phyloP scores from a whole-genome alignment of 176 grass and related monocot species.

The Musa beccarii region DNA sequence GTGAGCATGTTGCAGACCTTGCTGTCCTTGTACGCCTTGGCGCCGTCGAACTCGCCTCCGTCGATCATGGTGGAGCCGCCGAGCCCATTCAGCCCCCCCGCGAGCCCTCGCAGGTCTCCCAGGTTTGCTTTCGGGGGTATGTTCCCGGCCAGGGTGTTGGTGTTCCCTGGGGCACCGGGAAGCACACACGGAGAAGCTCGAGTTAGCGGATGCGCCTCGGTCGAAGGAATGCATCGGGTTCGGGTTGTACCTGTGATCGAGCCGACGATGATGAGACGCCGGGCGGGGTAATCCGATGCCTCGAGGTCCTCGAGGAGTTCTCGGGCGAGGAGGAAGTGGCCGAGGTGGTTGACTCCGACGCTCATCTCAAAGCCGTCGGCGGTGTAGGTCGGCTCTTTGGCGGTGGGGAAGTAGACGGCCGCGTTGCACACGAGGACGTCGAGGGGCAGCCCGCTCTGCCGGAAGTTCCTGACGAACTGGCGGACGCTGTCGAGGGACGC shows the following conservation, averaged over 20 bases:
- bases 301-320: conserved; percentile 58
- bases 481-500: conserved; percentile 87
- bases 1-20: conserved; percentile 99
- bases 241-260: conserved; percentile 68
- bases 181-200: too few relatives aligned
- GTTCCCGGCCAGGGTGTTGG: conserved; percentile 82
- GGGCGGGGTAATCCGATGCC: conserved; percentile 68
- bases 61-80: conserved; percentile 78
- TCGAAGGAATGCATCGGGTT: neutral
- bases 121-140: conserved; percentile 98
- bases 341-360: conserved; percentile 96
- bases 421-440: conserved; percentile 98
- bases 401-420: conserved; percentile 86
- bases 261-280: conserved; percentile 91
- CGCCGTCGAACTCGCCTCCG: conserved; percentile 79
- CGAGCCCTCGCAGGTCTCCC: conserved; percentile 69
- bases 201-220: too few relatives aligned
- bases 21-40: conserved; percentile 99
- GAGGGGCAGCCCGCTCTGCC: conserved; percentile 50
- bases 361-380: conserved; percentile 96
- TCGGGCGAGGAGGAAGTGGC: conserved; percentile 80
- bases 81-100: conserved; percentile 50
- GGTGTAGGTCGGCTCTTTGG: conserved; percentile 81
- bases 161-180: conserved; percentile 46
- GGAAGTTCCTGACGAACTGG: conserved; percentile 63